Evolutionary conservation across 306 rosid genomes (phyloP).

Genomic region (Medicago truncatula): MtrunA17r5.0-ANR NC_053048.1:37979501-37980000

Average conservation of each 20-base stretch:
- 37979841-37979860: conserved; percentile 30
- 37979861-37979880: conserved; percentile 28
- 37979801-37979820: conserved; percentile 29
- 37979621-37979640: conserved; percentile 1
- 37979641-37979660: conserved; percentile 2
- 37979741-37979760: conserved; percentile 35
- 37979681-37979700: not conserved
- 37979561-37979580: not conserved
- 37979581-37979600: not conserved
- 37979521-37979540: not conserved
- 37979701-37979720: conserved; percentile 37
- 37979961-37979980: conserved; percentile 24
- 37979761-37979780: conserved; percentile 2
- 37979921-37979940: conserved; percentile 28
- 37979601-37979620: not conserved
- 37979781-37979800: conserved; percentile 34
- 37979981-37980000: not conserved
- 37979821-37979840: conserved; percentile 31
- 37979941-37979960: conserved; percentile 40
- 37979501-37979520: not conserved
- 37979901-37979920: conserved; percentile 28
- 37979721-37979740: conserved; percentile 18
- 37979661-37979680: conserved; percentile 5
- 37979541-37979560: not conserved
- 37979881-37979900: conserved; percentile 31